Base-by-base conservation (phyloP, 1,139 yeast genomes). In the Blastobotrys malaysiensis region DNA sequence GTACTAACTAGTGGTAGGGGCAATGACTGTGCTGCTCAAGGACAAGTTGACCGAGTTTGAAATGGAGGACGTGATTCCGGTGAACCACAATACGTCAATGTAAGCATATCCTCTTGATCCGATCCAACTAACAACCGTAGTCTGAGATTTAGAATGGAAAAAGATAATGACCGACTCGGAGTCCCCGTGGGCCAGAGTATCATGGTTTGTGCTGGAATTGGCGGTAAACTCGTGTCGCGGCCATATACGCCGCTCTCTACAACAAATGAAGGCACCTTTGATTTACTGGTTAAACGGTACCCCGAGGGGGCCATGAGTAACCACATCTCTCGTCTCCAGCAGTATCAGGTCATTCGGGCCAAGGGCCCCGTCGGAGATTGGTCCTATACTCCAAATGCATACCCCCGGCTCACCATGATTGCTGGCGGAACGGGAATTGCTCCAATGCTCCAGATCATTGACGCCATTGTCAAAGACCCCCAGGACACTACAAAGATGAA, bases 341-440 rank as follows among this genome's bases (percentile, higher is more conserved):
- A 84, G 50, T 90, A 90, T 58, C 87, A 86, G 61, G 69, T 76
- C 24, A 83, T 88, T 62, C 78, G 78, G 57, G 85, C 87, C 48
- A 82, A 88, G 65, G 98, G 98, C 21, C 98, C 98, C 63, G 88
- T 87, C 72, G 98, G 98, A 4, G 82, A 83, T 64, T 88, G 88
- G 77, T 79, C 82, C 57, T 89, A 90, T 73, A 76, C 82, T 55
- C 89, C 96, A 62, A 88, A 88, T 72, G 84, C 85, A 81, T 83
- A 80, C 61, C 76, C 79, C 57, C 77, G 81, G 54, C 79, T 88
- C 63, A 86, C 86, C 55, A 88, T 91, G 88, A 83, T 91, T 63
- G 96, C 96, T 46, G 96, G 96, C 62, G 98, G 98, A 65, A 85
- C 96, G 48, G 97, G 96, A 61, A 86, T 90, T 63, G 84, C 97